Evolutionary conservation across 2,329 filamentous ascomycete genomes (phyloP), one percentile per base, ranked within the genome.

Genomic region (Dothidotthia symphoricarpi): DNA sequence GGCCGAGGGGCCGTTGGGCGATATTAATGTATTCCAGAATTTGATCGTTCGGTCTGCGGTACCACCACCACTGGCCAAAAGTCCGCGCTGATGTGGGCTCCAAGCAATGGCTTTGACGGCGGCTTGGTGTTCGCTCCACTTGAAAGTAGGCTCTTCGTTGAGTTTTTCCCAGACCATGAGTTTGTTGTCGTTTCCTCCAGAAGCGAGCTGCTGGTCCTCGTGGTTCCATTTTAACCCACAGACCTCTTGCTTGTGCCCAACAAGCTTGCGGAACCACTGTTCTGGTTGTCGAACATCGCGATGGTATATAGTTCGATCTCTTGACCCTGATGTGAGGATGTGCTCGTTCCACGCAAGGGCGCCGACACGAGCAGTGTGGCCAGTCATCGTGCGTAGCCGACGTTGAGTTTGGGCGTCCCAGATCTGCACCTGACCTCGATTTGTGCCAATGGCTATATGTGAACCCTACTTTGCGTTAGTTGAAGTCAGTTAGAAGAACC

Each of bases 141-240:
- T 94, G 76, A 87, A 95, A 2, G 94, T 76, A 1, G 93, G 93
- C 6, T 89, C 87, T 54, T 94, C 86, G n/a, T 83, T 88, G 41
- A 96, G 77, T 63, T 94, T 94, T 59, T 98, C 93, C 93, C 93
- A 98, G 16, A 98, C 89, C 80, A 97, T 93, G 30, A 98, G 76
- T 65, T 97, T 97, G 72, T 98, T 98, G 72, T 98, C 93, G 67
- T 98, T 98, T 5, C 93, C 93, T 33, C 93, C 93, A 38, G 88
- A 95, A 10, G 93, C 93, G 16, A 98, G 77, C 65, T 98, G 93
- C 4, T 89, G 87, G 57, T 96, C 91, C 54, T 97, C 90, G 40
- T 86, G 87, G 58, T 98, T 98, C 93, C 93, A 98, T 57, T 90
- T 90, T 34, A 98, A 72, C 7, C 93, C 93, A 63, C 93, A 98